These are phyloP conservation scores for Trametes cinnabarina DNA, from an alignment of 768 basidiomycete genomes.

Conservation along the genomic window DNA sequence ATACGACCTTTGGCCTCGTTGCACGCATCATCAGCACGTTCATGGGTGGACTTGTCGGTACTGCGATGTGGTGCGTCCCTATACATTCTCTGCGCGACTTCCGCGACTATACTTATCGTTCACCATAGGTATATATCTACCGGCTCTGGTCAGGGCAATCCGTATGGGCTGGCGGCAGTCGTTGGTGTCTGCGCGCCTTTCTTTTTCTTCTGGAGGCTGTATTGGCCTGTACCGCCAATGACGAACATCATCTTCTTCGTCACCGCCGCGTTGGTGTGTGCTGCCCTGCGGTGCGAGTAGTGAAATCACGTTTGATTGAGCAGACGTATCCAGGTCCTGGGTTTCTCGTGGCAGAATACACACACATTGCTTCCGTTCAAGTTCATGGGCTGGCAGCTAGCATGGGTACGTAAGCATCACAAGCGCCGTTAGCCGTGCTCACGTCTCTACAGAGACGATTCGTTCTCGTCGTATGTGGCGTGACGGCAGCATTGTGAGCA, in stretches of 20 bases:
- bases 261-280: conserved; percentile 56
- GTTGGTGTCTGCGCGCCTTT: conserved; percentile 69
- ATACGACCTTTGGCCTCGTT: conserved; percentile 66
- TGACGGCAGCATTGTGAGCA: conserved; percentile 72
- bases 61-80: conserved; percentile 58
- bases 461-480: conserved; percentile 67
- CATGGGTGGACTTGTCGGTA: conserved; percentile 59
- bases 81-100: not conserved
- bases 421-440: not conserved
- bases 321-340: conserved; percentile 49
- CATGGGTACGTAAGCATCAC: conserved; percentile 51
- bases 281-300: not conserved
- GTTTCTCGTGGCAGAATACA: conserved; percentile 69
- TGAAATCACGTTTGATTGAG: not conserved
- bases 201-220: conserved; percentile 67
- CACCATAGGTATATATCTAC: conserved; percentile 79
- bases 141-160: conserved; percentile 55
- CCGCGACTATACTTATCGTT: too few relatives aligned
- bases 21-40: conserved; percentile 65
- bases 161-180: conserved; percentile 70
- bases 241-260: conserved; percentile 69
- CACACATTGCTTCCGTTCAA: conserved; percentile 46
- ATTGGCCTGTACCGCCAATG: conserved; percentile 73
- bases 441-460: conserved; percentile 51
- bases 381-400: conserved; percentile 63